These are phyloP conservation scores for Eucalyptus globulus DNA, from an alignment of 345 rosid genomes.

Conservation along the genomic window DNA sequence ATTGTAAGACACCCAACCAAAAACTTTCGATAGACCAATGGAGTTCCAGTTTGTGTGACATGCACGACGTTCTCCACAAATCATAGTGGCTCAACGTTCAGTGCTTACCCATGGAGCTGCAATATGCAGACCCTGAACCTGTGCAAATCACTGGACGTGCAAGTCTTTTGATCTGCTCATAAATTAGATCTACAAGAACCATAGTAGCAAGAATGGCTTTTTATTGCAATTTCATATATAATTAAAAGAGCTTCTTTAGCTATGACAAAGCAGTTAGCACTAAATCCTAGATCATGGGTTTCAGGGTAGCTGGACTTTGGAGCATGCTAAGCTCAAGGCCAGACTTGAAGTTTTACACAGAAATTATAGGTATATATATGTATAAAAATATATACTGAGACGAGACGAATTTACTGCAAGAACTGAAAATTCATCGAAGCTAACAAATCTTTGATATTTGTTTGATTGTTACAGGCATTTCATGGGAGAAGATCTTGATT, in stretches of 20 bases:
- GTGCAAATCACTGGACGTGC: neutral
- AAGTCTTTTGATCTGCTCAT: neutral
- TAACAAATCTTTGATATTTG: neutral
- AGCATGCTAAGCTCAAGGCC: constrained; percentile 71
- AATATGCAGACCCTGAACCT: neutral
- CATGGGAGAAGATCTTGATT: constrained; percentile 72
- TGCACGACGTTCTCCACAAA: neutral
- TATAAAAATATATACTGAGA: neutral
- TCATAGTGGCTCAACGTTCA: neutral
- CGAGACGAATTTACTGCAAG: neutral
- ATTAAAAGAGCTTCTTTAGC: neutral
- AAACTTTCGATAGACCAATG: neutral
- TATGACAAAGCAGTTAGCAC: constrained; percentile 5
- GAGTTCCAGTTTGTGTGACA: neutral
- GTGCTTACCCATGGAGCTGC: neutral
- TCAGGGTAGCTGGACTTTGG: constrained; percentile 72
- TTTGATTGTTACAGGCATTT: constrained; percentile 39
- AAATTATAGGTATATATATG: constrained; percentile 50
- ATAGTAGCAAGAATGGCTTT: neutral
- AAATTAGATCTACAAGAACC: neutral
- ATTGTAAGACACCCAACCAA: constrained; percentile 4
- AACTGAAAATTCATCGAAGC: neutral
- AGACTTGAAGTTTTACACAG: constrained; percentile 77
- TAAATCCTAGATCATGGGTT: constrained; percentile 36
- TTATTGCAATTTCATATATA: neutral